Percentiles rank a stretch among this genome's conserved stretches.
Conservation (phyloP, 306 rosid species). For the Amphicarpaea edgeworthii region DNA sequence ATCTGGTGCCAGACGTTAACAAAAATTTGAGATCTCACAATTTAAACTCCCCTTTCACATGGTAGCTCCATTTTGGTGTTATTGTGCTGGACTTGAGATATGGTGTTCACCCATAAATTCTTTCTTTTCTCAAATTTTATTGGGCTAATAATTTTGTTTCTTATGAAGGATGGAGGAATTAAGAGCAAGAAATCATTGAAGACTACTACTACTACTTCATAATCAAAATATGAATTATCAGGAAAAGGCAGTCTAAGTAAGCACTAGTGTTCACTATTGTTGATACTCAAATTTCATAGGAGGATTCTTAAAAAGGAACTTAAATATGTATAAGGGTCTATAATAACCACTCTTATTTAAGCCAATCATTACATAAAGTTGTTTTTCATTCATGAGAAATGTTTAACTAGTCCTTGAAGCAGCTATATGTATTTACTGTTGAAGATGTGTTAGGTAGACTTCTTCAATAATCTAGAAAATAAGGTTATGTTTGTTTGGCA, state of each 20-base stretch:
- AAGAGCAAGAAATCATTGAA: conserved; percentile 67
- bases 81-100: not conserved
- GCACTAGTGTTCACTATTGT: conserved; percentile 33
- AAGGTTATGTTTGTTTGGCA: conserved; percentile 44
- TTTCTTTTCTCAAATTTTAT: not conserved
- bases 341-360: not conserved
- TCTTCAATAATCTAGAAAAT: not conserved
- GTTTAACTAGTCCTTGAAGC: not conserved
- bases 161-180: conserved; percentile 61
- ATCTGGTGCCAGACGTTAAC: not conserved
- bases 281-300: not conserved
- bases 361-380: not conserved
- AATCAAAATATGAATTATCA: conserved; percentile 73
- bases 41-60: too few relatives aligned
- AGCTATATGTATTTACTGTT: not conserved
- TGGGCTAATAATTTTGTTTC: conserved; percentile 4
- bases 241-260: conserved; percentile 80
- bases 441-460: conserved; percentile 30
- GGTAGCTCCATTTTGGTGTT: conserved; percentile 9
- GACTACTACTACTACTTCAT: conserved; percentile 60
- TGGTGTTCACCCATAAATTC: conserved; percentile 15
- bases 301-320: not conserved
- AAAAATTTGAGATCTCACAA: not conserved
- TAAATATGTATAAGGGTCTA: not conserved
- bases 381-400: not conserved